A percentile compares a stretch with the other conserved stretches of the same genome.
Conservation (phyloP, 164 flowering plant genomes). For the Aristolochia fimbriata region DNA sequence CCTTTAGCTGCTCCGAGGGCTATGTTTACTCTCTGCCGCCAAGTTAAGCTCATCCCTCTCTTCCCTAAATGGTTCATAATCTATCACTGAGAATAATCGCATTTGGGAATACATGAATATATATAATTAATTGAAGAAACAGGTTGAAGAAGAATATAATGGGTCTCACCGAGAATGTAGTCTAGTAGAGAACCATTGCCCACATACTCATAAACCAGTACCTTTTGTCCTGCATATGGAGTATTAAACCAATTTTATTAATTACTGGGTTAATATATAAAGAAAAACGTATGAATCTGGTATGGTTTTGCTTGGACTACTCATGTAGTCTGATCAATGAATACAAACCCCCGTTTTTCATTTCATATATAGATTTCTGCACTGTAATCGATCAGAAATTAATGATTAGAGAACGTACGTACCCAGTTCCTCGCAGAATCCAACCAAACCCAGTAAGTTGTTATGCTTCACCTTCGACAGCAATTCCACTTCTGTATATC, state of each 20-base stretch:
- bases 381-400: no score
- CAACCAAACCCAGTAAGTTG: constrained; percentile 54
- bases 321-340: no score
- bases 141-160: not conserved
- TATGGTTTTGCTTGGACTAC: no score
- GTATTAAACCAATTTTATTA: not conserved
- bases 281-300: no score
- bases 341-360: no score
- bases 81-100: no score
- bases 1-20: constrained; percentile 83
- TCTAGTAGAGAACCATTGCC: constrained; percentile 67
- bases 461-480: constrained; percentile 51
- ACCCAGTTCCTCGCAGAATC: constrained; percentile 59
- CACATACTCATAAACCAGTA: constrained; percentile 55
- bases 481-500: constrained; percentile 45
- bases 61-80: constrained; percentile 24
- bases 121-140: not conserved
- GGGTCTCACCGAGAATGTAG: constrained; percentile 38
- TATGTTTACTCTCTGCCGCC: constrained; percentile 62
- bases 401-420: not conserved
- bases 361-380: no score
- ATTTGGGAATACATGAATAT: not conserved
- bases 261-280: not conserved
- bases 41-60: constrained; percentile 39
- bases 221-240: constrained; percentile 16